Evolutionary conservation across 2,329 filamentous ascomycete species (phyloP).

Genomic region (Fusarium sublunatum): DNA sequence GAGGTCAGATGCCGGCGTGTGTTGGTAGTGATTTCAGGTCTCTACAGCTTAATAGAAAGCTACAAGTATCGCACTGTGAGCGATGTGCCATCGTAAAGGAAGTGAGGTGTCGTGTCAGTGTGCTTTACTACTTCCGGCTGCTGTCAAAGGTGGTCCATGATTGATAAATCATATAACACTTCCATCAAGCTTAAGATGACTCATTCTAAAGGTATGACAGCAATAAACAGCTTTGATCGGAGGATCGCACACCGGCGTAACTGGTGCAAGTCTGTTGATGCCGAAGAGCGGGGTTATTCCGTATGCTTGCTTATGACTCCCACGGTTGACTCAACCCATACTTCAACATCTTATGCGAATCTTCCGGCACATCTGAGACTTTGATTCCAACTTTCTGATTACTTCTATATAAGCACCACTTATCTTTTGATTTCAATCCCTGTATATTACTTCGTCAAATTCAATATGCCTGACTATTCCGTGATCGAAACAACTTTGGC

Average conservation of each 20-base stretch:
- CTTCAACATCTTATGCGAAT: neutral
- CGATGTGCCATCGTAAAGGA: neutral
- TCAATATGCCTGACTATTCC: slow-evolving; percentile 31
- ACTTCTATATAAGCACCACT: neutral
- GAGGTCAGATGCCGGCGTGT: too few relatives aligned
- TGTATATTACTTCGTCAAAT: neutral
- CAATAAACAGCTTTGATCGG: neutral
- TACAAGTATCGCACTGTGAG: neutral
- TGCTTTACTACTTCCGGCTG: neutral
- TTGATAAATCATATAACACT: neutral
- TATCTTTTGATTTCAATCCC: neutral
- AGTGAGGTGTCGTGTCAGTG: too few relatives aligned
- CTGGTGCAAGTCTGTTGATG: neutral
- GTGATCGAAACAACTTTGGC: slow-evolving; percentile 47
- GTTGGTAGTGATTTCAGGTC: too few relatives aligned
- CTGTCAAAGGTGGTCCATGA: neutral
- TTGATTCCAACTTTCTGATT: neutral
- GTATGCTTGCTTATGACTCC: neutral
- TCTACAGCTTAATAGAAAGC: too few relatives aligned
- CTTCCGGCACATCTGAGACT: neutral
- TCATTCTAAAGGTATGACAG: neutral
- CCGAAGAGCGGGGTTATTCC: slow-evolving; percentile 27
- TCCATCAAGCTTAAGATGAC: neutral
- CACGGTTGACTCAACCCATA: slow-evolving; percentile 10
- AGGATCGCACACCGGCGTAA: neutral